A percentile compares a stretch with the other conserved stretches of the same genome.
Conservation (phyloP, 2,329 filamentous ascomycete species). For the Amauroascus niger region DNA sequence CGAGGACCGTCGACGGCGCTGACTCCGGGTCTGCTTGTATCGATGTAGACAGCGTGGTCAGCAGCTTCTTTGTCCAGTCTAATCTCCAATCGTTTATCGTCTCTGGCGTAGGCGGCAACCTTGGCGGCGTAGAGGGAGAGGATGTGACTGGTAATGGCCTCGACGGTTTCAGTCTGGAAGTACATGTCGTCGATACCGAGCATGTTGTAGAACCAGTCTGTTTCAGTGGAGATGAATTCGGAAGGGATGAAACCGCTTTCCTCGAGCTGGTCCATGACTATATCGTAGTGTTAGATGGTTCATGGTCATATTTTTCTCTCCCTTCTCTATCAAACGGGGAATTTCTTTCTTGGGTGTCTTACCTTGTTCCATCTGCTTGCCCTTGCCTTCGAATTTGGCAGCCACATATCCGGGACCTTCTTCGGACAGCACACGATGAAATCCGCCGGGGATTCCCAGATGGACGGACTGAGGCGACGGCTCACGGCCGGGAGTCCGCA, state of each 20-base stretch:
- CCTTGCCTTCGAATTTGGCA: conserved; percentile 85
- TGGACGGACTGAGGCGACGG: conserved; percentile 86
- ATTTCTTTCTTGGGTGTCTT: conserved; percentile 24
- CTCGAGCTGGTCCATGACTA: conserved; percentile 74
- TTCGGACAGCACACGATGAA: conserved; percentile 68
- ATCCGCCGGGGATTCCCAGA: conserved; percentile 57
- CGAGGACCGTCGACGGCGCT: conserved; percentile 68
- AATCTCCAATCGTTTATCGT: conserved; percentile 91
- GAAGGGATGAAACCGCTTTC: conserved; percentile 78
- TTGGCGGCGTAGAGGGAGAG: conserved; percentile 96
- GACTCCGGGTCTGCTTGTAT: conserved; percentile 84
- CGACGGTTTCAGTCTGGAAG: conserved; percentile 79
- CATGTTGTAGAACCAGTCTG: conserved; percentile 94
- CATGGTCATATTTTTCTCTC: background rate
- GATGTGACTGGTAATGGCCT: conserved; percentile 85
- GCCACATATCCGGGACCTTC: conserved; percentile 90
- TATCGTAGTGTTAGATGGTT: background rate
- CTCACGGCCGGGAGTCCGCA: conserved; percentile 49
- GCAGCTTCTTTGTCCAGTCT: conserved; percentile 86
- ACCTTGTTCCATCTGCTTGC: conserved; percentile 78
- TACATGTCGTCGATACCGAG: conserved; percentile 98
- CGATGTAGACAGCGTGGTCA: conserved; percentile 97
- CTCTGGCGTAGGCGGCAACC: conserved; percentile 81
- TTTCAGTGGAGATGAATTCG: conserved; percentile 73
- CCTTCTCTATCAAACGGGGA: too few relatives aligned